Base-by-base conservation (phyloP, 2,329 filamentous ascomycete genomes). In the Macroventuria anomochaeta region DNA sequence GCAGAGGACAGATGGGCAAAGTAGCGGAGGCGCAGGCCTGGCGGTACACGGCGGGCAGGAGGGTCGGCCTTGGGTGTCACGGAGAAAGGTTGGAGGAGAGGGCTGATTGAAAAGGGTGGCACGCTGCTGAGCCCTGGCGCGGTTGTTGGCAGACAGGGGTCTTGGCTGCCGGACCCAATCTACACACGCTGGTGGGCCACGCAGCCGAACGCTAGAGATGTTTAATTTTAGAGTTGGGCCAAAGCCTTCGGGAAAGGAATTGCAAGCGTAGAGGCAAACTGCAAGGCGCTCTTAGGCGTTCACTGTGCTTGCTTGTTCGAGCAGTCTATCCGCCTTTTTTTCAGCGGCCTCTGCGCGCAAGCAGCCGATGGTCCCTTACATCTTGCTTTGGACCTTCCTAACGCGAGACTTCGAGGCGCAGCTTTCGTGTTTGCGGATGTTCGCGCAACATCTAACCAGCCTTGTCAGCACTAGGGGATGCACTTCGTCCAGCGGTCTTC, bases 1-100 rank as follows among this genome's bases (percentile, higher is more conserved):
- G 46, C 26, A 56, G 54, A 58, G 41, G 47, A 57, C 57, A 59
- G 55, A 26, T 56, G 42, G 51, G 42, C 42, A 55, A 53, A 53
- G 46, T 56, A 61, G 55, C 49, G 56, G 48, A 36, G 53, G 57
- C 54, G 58, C 53, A 15, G 55, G 53, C 44, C 49, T 41, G 62
- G 46, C 51, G 43, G 56, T 48, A 55, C 47, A 50, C 40, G 49
- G 53, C 46, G 53, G 34, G 46, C 37, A 46, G 53, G n/a, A 36
- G 18, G 11, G 33, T 33, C 39, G 46, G 43, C 38, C 39, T 23
- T 54, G 39, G 51, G 39, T 54, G 51, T 54, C 51, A 54, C 51
- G 48, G 25, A 36, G 18, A 40, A 29, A 40, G 32, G 38, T 29
- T 29, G 26, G 39, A 36, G 34, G 28, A 39, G 51, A 42, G 28